phyloP scores from a whole-genome alignment of 169 alveolate genomes.

The Plasmodium gaboni region DNA sequence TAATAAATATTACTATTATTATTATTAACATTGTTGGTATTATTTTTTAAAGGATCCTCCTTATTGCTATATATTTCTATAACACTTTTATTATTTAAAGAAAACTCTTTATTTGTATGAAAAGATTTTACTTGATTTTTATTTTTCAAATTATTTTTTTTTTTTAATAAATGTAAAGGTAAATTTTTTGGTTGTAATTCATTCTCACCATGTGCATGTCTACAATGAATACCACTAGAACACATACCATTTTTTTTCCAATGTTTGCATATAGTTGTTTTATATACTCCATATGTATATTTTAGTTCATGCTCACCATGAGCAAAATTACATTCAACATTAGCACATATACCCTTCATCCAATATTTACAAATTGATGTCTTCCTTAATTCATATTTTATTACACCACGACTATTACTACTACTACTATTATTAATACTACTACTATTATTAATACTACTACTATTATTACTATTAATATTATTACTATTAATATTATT shows the following conservation, averaged over 20 bases:
- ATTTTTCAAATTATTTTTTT: slow-evolving; percentile 56
- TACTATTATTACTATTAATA: too few species aligned
- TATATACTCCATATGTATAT: slow-evolving; percentile 82
- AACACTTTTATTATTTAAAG: too few species aligned
- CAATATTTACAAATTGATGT: slow-evolving; percentile 84
- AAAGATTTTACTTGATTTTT: neutral
- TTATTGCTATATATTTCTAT: too few species aligned
- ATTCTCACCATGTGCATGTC: slow-evolving; percentile 87
- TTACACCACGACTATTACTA: neutral
- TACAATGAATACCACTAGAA: slow-evolving; percentile 79
- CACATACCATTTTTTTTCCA: slow-evolving; percentile 83
- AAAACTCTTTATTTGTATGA: neutral
- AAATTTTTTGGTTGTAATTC: slow-evolving; percentile 84
- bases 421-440: too few species aligned
- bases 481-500: too few species aligned
- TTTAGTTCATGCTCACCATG: slow-evolving; percentile 83
- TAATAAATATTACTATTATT: too few species aligned
- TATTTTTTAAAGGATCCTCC: too few species aligned
- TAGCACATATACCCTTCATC: slow-evolving; percentile 83
- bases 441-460: too few species aligned
- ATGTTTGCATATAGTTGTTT: slow-evolving; percentile 83
- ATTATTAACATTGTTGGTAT: too few species aligned
- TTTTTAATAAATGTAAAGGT: slow-evolving; percentile 78
- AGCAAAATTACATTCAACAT: slow-evolving; percentile 83
- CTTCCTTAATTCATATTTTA: slow-evolving; percentile 23